Evolutionary conservation across 352 stramenopile species (phyloP), one percentile per base, ranked within the genome.

Genomic region (Aphanomyces stellatus): DNA sequence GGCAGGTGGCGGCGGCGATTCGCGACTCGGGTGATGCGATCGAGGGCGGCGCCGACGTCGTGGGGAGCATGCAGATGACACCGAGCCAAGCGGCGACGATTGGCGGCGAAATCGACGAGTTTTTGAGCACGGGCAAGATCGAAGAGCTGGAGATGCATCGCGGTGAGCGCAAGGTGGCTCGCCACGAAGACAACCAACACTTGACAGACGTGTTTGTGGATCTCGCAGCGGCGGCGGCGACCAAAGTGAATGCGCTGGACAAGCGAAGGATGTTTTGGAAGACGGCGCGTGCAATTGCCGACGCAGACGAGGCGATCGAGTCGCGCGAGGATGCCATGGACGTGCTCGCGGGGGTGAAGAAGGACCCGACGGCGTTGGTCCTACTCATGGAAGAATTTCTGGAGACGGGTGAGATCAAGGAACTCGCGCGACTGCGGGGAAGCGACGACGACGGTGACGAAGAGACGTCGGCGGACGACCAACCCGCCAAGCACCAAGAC

Each of bases 361-460:
- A 63, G 94, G 94, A 68, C 82, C 81, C 5, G 85, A 81, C 0
- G 81, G 74, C n/a, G 72, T 70, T 28, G 91, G 90, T n/a, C n/a
- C n/a, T n/a, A n/a, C n/a, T n/a, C 71, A 94, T 95, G 62, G 87
- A 95, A 53, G 87, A 95, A 67, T 93, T 91, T 59, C 55, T 95
- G 6, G 81, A 92, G 60, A 90, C 84, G 0, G 87, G 85, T 41
- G 92, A 82, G 17, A 75, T 95, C 30, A 70, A 77, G 53, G 85
- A 75, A 51, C 78, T 95, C 35, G 85, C 93, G 56, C 82, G 93
- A 59, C 93, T 88, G 65, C 83, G 85, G 15, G 85, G 81, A 72
- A 83, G 85, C 17, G 91, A 94, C 43, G n/a, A n/a, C n/a, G n/a
- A n/a, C n/a, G n/a, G n/a, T n/a, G n/a, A n/a, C n/a, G n/a, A n/a